phyloP scores from a whole-genome alignment of 441 rosid genomes.

The Populus hybrid region DNA sequence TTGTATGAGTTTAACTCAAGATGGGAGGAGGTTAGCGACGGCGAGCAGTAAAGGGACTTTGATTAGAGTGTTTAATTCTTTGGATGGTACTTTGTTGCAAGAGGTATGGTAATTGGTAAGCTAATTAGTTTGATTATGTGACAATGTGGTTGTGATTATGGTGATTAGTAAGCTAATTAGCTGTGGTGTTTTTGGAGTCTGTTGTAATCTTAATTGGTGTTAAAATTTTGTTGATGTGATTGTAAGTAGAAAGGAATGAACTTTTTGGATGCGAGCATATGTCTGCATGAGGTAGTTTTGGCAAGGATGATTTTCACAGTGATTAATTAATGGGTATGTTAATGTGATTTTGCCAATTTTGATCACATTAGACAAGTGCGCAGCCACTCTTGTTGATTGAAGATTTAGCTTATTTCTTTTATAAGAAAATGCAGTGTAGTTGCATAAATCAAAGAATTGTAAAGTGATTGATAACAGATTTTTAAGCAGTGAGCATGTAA shows the following conservation, averaged over 20 bases:
- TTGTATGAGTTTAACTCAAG: conserved; percentile 36
- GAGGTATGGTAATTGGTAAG: conserved; percentile 36
- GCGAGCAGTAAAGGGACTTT: conserved; percentile 55
- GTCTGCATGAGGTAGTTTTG: neutral
- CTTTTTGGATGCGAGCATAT: neutral
- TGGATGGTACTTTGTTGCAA: conserved; percentile 43
- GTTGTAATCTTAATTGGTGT: neutral
- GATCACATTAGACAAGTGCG: too few relatives aligned
- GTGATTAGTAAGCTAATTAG: neutral
- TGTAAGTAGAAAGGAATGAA: neutral
- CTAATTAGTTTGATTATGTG: neutral
- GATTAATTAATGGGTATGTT: neutral
- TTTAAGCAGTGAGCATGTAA: neutral
- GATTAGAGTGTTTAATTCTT: conserved; percentile 44
- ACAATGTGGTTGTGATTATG: too few relatives aligned
- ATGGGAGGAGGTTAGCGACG: conserved; percentile 51
- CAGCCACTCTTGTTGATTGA: neutral
- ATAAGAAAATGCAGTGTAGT: neutral
- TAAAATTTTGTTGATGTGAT: neutral
- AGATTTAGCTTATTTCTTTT: neutral
- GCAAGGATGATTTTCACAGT: neutral
- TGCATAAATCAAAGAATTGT: neutral
- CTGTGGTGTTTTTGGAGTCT: neutral
- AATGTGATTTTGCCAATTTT: too few relatives aligned
- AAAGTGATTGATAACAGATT: neutral